phyloP scores from a whole-genome alignment of 23 red algal genomes.

The Pyropia haitanensis region DNA sequence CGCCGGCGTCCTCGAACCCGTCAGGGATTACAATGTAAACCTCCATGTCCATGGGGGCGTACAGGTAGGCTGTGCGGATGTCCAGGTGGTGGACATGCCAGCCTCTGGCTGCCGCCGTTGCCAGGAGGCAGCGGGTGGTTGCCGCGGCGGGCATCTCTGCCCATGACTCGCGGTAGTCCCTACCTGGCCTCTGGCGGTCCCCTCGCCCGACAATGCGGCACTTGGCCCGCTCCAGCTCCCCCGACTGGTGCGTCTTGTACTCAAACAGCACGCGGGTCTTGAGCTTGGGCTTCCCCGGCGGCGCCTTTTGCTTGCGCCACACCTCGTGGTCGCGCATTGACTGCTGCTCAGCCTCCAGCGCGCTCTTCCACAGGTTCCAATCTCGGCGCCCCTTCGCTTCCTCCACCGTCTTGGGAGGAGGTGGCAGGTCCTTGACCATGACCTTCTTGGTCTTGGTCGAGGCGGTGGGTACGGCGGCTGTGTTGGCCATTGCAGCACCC shows the following conservation, averaged over 20 bases:
- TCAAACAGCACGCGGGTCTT: slow-evolving; percentile 10
- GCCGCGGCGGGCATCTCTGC: slow-evolving; percentile 1
- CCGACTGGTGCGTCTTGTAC: not conserved
- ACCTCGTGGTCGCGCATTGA: not conserved
- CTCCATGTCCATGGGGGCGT: slow-evolving; percentile 6
- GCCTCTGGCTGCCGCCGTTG: not conserved
- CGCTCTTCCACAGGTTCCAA: not conserved
- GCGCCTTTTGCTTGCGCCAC: not conserved
- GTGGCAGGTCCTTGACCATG: too few relatives aligned
- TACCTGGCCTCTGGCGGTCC: not conserved
- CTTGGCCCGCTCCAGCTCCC: slow-evolving; percentile 3
- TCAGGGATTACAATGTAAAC: slow-evolving; percentile 7
- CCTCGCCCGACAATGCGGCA: slow-evolving; percentile 8
- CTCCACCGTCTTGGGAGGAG: too few relatives aligned
- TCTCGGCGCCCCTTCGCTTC: not conserved
- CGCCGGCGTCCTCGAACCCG: not conserved
- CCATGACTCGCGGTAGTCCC: slow-evolving; percentile 13
- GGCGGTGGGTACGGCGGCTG: too few relatives aligned
- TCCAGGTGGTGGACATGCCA: not conserved
- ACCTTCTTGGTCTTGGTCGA: too few relatives aligned
- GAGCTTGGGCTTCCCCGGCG: not conserved
- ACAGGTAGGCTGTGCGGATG: slow-evolving; percentile 9
- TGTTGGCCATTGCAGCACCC: too few relatives aligned
- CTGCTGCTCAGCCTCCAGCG: not conserved
- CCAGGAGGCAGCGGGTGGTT: slow-evolving; percentile 3